phyloP scores from a whole-genome alignment of 768 basidiomycete genomes.

The Podaxis sp. region DNA sequence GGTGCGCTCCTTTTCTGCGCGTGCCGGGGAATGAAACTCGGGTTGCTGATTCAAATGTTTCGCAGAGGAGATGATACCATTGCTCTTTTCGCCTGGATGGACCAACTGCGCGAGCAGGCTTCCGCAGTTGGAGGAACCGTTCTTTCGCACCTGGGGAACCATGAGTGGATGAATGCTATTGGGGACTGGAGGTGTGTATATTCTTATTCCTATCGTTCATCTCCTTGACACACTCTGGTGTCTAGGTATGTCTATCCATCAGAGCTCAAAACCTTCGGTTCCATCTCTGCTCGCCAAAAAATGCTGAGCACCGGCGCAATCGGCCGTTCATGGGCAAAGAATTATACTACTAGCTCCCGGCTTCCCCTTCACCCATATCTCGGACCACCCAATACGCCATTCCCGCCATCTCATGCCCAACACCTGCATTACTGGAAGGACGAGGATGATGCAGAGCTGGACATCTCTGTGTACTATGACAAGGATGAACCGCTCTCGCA shows the following conservation, averaged over 20 bases:
- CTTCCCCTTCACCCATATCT: slow-evolving; percentile 74
- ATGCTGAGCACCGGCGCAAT: slow-evolving; percentile 73
- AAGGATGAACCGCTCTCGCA: slow-evolving; percentile 55
- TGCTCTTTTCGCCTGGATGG: slow-evolving; percentile 80
- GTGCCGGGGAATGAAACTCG: not conserved
- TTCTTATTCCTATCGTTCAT: not conserved
- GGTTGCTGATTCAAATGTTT: not conserved
- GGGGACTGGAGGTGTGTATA: slow-evolving; percentile 33
- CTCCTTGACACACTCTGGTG: not conserved
- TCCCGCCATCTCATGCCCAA: slow-evolving; percentile 33
- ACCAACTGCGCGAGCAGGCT: slow-evolving; percentile 75
- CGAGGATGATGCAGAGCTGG: slow-evolving; percentile 14
- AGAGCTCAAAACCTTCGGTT: slow-evolving; percentile 82
- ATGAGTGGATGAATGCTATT: slow-evolving; percentile 93
- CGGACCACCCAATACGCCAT: slow-evolving; percentile 63
- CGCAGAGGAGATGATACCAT: slow-evolving; percentile 87
- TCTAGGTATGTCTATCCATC: slow-evolving; percentile 77
- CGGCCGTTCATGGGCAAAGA: slow-evolving; percentile 77
- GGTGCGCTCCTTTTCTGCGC: slow-evolving; percentile 38
- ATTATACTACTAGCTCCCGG: slow-evolving; percentile 79
- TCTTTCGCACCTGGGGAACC: slow-evolving; percentile 83
- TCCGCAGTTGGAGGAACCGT: slow-evolving; percentile 62
- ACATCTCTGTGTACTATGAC: slow-evolving; percentile 20
- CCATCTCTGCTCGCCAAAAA: slow-evolving; percentile 63
- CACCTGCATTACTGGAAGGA: slow-evolving; percentile 28